Percentiles rank a stretch among this genome's conserved stretches.
These are phyloP conservation scores for Ustilago loliicola DNA, from an alignment of 1,284 basidiomycete genomes.

Conservation along the genomic window DNA sequence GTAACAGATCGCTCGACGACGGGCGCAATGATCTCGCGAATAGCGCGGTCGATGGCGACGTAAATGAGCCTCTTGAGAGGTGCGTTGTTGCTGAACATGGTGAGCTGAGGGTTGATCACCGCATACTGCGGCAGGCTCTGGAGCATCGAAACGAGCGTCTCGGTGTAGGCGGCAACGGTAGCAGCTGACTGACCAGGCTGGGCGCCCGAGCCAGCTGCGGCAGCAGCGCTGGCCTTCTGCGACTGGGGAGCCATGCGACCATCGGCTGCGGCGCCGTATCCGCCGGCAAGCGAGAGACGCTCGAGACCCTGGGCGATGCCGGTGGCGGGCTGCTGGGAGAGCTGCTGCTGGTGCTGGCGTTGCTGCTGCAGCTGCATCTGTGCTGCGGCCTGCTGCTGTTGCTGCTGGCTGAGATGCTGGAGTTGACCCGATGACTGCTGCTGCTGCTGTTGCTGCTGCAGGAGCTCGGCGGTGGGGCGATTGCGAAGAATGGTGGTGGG, in stretches of 20 bases:
- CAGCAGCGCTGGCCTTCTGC: slow-evolving; percentile 49
- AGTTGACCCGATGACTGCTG: slow-evolving; percentile 40
- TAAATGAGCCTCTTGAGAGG: slow-evolving; percentile 92
- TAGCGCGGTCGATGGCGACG: slow-evolving; percentile 91
- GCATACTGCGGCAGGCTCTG: slow-evolving; percentile 80
- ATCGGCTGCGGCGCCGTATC: slow-evolving; percentile 38
- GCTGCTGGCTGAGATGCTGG: slow-evolving; percentile 56
- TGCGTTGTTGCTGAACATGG: slow-evolving; percentile 80
- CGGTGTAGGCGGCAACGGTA: slow-evolving; percentile 71
- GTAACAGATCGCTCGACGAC: slow-evolving; percentile 99
- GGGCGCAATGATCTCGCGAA: slow-evolving; percentile 97
- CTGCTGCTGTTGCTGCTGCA: slow-evolving; percentile 50
- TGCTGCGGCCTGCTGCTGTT: slow-evolving; percentile 45
- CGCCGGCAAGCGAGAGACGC: slow-evolving; percentile 53
- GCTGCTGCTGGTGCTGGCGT: slow-evolving; percentile 56
- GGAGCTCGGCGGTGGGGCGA: slow-evolving; percentile 64
- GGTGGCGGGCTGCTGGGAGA: slow-evolving; percentile 44
- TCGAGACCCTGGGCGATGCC: slow-evolving; percentile 59
- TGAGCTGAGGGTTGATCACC: slow-evolving; percentile 78
- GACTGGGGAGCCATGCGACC: slow-evolving; percentile 43
- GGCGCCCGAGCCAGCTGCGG: slow-evolving; percentile 48
- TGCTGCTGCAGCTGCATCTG: slow-evolving; percentile 50
- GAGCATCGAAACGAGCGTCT: slow-evolving; percentile 79
- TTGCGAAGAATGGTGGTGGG: slow-evolving; percentile 84
- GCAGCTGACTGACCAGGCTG: slow-evolving; percentile 51